Base-by-base conservation (phyloP, 208 protist species). In the Trypanosoma avium region DNA sequence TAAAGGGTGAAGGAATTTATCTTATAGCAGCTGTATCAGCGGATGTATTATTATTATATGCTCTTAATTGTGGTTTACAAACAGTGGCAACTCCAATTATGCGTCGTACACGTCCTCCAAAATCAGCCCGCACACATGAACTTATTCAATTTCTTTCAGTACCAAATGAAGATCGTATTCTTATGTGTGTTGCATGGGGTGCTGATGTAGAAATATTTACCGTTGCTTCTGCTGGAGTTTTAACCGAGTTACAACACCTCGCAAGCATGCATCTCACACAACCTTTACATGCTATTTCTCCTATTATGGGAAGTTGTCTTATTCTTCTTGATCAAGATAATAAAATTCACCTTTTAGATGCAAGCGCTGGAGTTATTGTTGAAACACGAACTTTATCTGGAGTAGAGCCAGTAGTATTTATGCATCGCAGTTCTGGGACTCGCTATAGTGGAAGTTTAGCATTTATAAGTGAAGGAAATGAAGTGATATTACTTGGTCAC, bases 151-250 rank as follows among this genome's bases (percentile, higher is more conserved):
- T 89, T 60, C 22, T 82, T 0, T 29, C 65, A 21, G 76, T 78
- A 55, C 27, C 61, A n/a, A 59, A 47, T 6, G 66, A 62, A 24
- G 27, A 60, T 15, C 38, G 67, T 27, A 35, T 88, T 29, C 47
- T 73, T 33, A 48, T 93, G 13, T 93, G 82, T 60, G 70, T 82
- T 0, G 71, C 74, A 45, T 88, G 74, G 77, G 74, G 79, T 45
- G 77, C 72, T 0, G 74, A 83, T 61, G 36, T 93, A 3, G 81
- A 93, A 46, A 46, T 90, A 12, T 79, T 83, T 36, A 73, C 68
- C 6, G 22, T 93, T 10, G 65, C 66, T 35, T 61, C 74, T 35
- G 35, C 22, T 53, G 73, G 62, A 0, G 45, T 54, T n/a, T 27
- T 73, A 26, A 48, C 56, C 13, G 67, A 79, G 0, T 21, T 90